Conservation (phyloP, 2,329 filamentous ascomycete species). For the Aspergillus ibericus region DNA sequence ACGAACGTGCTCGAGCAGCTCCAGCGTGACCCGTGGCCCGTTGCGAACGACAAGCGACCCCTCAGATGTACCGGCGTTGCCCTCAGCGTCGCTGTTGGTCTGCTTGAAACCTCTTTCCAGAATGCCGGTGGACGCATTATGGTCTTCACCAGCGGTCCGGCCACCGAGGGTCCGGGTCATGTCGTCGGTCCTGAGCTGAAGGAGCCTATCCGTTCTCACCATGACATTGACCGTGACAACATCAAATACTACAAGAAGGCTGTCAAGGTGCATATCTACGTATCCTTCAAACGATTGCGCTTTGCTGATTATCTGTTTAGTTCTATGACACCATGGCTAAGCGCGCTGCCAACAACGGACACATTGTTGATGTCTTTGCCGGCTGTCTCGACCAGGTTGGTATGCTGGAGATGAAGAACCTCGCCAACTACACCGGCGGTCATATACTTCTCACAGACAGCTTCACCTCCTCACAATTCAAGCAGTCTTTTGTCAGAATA, state of each 20-base stretch:
- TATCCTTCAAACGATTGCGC: background rate
- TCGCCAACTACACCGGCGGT: conserved; percentile 92
- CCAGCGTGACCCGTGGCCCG: conserved; percentile 96
- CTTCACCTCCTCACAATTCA: conserved; percentile 99
- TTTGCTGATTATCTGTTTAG: conserved; percentile 46
- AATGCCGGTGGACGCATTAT: conserved; percentile 94
- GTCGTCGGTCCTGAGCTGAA: conserved; percentile 94
- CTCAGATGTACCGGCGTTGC: conserved; percentile 93
- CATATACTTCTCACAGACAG: conserved; percentile 99
- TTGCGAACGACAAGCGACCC: conserved; percentile 86
- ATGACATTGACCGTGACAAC: conserved; percentile 97
- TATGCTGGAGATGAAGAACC: conserved; percentile 94
- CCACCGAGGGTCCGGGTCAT: conserved; percentile 94
- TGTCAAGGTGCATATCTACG: conserved; percentile 65
- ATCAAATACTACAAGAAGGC: conserved; percentile 99
- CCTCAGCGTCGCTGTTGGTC: conserved; percentile 88
- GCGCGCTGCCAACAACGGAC: conserved; percentile 90
- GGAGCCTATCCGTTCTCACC: conserved; percentile 95
- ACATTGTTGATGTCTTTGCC: conserved; percentile 96
- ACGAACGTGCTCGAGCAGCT: conserved; percentile 94
- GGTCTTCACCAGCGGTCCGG: conserved; percentile 92
- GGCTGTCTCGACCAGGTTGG: conserved; percentile 97
- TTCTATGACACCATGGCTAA: conserved; percentile 96
- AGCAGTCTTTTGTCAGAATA: conserved; percentile 93
- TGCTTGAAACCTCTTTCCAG: conserved; percentile 92